phyloP scores from a whole-genome alignment of 2,329 filamentous ascomycete species.

The Aotearoamyces nothofagi region DNA sequence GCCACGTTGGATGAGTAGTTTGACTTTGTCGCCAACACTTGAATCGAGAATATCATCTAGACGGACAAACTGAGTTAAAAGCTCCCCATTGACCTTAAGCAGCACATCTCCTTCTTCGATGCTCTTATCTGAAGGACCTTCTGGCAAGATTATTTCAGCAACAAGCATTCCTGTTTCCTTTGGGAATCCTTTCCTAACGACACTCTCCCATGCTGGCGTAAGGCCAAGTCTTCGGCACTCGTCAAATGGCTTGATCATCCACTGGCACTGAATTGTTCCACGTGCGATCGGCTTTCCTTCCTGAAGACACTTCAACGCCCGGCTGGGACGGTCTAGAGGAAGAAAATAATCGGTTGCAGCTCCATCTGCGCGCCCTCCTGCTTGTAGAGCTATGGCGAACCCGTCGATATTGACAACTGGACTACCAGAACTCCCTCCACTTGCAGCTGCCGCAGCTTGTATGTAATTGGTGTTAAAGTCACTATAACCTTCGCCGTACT shows the following conservation, averaged over 20 bases:
- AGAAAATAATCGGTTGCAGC: constrained; percentile 97
- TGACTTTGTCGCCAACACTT: constrained; percentile 65
- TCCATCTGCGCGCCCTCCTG: constrained; percentile 83
- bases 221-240: constrained; percentile 85
- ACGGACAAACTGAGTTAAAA: constrained; percentile 84
- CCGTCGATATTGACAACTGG: constrained; percentile 95
- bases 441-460: constrained; percentile 91
- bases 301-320: constrained; percentile 77
- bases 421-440: constrained; percentile 94
- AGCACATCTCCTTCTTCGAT: constrained; percentile 91
- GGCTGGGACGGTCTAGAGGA: constrained; percentile 75
- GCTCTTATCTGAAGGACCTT: constrained; percentile 74
- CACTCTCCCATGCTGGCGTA: constrained; percentile 71
- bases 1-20: constrained; percentile 72
- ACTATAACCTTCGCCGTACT: constrained; percentile 95
- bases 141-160: constrained; percentile 83
- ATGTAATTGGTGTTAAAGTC: constrained; percentile 97
- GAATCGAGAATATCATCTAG: constrained; percentile 87
- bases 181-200: constrained; percentile 69
- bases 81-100: constrained; percentile 82
- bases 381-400: constrained; percentile 81
- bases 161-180: constrained; percentile 95
- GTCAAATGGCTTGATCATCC: constrained; percentile 92
- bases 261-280: constrained; percentile 96
- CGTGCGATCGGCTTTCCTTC: constrained; percentile 61